A percentile compares a stretch with the other conserved stretches of the same genome.
Conservation (phyloP, 176 grass and related monocot genomes). For the Rhynchospora pubera region DNA sequence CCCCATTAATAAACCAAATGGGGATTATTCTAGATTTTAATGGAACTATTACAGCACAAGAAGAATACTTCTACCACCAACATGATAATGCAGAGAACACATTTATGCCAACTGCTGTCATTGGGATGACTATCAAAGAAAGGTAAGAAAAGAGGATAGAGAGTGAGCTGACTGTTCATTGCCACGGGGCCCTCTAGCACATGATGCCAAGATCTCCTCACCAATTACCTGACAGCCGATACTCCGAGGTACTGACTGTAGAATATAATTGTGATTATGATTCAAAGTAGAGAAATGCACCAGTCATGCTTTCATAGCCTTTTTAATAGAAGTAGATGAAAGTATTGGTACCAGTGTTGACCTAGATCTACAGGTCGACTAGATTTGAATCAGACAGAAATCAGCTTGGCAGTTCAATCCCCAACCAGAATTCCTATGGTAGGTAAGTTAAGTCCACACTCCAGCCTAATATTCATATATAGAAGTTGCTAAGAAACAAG, state of each 20-base stretch:
- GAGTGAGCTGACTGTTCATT: constrained; percentile 65
- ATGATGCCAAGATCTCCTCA: constrained; percentile 67
- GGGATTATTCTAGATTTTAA: too few relatives aligned
- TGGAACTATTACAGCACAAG: not conserved
- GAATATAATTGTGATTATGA: too few relatives aligned
- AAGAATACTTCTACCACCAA: not conserved
- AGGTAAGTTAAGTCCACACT: not conserved
- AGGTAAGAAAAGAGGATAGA: not conserved
- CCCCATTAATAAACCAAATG: not conserved
- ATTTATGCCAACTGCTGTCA: not conserved
- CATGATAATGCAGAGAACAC: not conserved
- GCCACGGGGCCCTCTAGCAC: constrained; percentile 65
- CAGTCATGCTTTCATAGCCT: constrained; percentile 7
- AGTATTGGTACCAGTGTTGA: not conserved
- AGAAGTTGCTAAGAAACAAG: too few relatives aligned
- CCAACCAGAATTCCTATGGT: not conserved
- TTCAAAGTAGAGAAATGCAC: not conserved
- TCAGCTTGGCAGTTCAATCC: not conserved
- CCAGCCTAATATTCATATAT: not conserved
- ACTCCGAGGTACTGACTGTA: constrained; percentile 59
- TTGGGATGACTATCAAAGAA: not conserved
- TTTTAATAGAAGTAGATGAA: constrained; percentile 4
- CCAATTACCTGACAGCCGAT: constrained; percentile 57
- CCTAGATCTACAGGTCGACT: not conserved
- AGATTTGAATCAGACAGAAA: not conserved